These are phyloP conservation scores for Sindora glabra DNA, from an alignment of 306 rosid species.

Conservation along the genomic window DNA sequence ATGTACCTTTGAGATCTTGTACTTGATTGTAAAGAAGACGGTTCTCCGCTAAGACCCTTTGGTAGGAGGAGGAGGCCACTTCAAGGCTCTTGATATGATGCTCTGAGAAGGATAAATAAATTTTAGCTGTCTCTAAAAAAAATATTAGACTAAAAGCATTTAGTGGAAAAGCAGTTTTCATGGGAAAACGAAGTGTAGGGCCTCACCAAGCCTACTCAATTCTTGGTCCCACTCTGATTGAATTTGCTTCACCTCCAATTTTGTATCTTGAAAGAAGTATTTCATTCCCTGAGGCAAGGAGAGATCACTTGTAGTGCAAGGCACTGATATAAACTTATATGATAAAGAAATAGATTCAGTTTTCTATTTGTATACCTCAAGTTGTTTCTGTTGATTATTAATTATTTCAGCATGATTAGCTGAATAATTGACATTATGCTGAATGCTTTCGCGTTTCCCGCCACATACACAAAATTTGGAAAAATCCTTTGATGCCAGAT, in stretches of 20 bases:
- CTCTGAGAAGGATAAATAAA: slow-evolving; percentile 36
- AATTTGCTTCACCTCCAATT: slow-evolving; percentile 42
- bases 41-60: slow-evolving; percentile 79
- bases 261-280: slow-evolving; percentile 52
- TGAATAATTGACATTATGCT: slow-evolving; percentile 16
- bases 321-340: background rate
- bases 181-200: slow-evolving; percentile 12
- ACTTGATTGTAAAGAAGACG: slow-evolving; percentile 86
- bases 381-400: slow-evolving; percentile 58
- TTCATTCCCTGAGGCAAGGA: slow-evolving; percentile 42
- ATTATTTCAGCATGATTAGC: slow-evolving; percentile 33
- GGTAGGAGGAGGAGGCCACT: slow-evolving; percentile 72
- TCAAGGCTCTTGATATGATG: slow-evolving; percentile 69
- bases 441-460: slow-evolving; percentile 40
- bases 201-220: slow-evolving; percentile 65
- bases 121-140: background rate
- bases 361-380: slow-evolving; percentile 42
- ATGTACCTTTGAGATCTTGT: slow-evolving; percentile 88
- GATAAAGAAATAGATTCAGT: background rate
- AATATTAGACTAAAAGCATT: background rate
- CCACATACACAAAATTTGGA: slow-evolving; percentile 72
- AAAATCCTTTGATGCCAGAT: slow-evolving; percentile 54
- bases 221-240: slow-evolving; percentile 67
- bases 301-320: background rate
- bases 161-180: background rate